Evolutionary conservation across 2,329 filamentous ascomycete genomes (phyloP).

Genomic region (Fusarium nanum): DNA sequence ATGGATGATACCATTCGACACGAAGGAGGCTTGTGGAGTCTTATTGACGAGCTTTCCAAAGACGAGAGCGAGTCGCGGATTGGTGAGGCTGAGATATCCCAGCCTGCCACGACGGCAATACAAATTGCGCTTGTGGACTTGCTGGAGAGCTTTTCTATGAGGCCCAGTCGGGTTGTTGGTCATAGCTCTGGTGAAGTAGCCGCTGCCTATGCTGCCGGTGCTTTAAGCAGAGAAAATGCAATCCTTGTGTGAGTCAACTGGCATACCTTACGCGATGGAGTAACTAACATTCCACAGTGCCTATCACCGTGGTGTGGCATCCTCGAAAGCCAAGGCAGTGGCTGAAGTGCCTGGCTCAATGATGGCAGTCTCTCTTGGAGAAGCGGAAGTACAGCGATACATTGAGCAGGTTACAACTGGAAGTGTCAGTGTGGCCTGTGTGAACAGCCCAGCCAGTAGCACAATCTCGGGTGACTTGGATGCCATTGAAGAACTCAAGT

Average conservation of each 20-base stretch:
- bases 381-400: conserved; percentile 1
- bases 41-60: neutral
- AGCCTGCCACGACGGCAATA: conserved; percentile 6
- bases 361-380: conserved; percentile 9
- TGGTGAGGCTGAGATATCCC: conserved; percentile 1
- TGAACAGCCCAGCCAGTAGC: conserved; percentile 3
- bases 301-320: conserved; percentile 1
- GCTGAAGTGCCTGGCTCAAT: neutral
- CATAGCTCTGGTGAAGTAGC: conserved; percentile 14
- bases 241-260: conserved; percentile 3
- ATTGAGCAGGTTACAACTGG: neutral
- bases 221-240: neutral
- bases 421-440: conserved; percentile 1
- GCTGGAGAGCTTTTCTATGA: neutral
- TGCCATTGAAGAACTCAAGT: conserved; percentile 3
- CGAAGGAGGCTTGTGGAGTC: neutral
- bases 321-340: neutral
- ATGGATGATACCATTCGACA: neutral
- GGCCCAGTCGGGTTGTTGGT: neutral
- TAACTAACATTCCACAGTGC: neutral
- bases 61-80: neutral
- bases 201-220: conserved; percentile 5
- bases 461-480: conserved; percentile 1
- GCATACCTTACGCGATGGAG: fast-evolving
- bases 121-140: conserved; percentile 9